Percentiles rank a stretch among this genome's conserved stretches.
Evolutionary conservation across 169 alveolate genomes (phyloP).

Genomic region (Eimeria acervulina): DNA sequence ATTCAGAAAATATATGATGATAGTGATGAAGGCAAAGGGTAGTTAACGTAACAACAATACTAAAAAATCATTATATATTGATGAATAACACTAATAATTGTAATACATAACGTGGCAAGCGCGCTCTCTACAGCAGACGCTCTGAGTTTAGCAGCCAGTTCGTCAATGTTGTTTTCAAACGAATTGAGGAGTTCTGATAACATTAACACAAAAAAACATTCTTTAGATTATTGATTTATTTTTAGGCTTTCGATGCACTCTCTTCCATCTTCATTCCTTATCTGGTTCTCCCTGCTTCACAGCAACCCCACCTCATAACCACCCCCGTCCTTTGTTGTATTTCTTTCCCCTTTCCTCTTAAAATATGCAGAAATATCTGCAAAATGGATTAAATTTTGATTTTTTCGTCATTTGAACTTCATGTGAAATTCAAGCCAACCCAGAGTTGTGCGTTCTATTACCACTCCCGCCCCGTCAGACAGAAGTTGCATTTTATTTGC

Average conservation of each 20-base stretch:
- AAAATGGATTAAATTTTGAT: background rate
- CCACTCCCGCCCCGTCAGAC: background rate
- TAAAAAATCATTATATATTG: too few relatives aligned
- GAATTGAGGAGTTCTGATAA: too few relatives aligned
- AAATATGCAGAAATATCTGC: background rate
- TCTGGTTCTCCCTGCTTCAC: background rate
- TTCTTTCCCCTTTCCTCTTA: background rate
- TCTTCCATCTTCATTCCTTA: background rate
- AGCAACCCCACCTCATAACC: slow-evolving; percentile 27
- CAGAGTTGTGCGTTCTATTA: background rate
- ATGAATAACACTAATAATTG: too few relatives aligned
- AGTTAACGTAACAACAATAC: too few relatives aligned
- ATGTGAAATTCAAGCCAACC: background rate
- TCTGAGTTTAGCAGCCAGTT: too few relatives aligned
- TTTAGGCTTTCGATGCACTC: background rate
- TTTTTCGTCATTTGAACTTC: background rate
- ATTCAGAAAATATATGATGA: too few relatives aligned
- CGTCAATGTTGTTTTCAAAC: too few relatives aligned
- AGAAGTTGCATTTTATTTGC: too few relatives aligned
- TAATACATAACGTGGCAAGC: too few relatives aligned
- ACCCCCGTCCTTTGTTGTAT: background rate
- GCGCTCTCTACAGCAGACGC: too few relatives aligned
- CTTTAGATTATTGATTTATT: background rate
- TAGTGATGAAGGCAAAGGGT: too few relatives aligned
- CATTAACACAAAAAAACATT: too few relatives aligned